These are phyloP conservation scores for Haplographium delicatum DNA, from an alignment of 495 filamentous ascomycete species.

Conservation along the genomic window DNA sequence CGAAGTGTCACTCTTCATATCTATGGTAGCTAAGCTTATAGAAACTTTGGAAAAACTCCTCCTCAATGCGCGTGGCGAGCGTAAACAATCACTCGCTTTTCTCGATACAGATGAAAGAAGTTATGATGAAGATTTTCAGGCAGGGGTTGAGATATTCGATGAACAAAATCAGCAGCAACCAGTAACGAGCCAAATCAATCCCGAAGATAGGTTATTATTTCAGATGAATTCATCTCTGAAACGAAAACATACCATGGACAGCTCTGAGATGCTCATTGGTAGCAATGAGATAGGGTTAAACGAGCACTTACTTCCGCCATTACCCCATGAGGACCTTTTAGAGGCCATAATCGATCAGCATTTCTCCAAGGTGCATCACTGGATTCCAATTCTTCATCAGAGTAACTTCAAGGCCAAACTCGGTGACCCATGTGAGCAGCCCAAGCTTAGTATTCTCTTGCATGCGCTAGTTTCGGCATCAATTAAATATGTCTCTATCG, in stretches of 20 bases:
- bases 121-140: not conserved
- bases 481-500: slow-evolving; percentile 19
- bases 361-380: slow-evolving; percentile 30
- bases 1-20: too few species aligned
- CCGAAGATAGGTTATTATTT: not conserved
- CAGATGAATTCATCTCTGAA: slow-evolving; percentile 2
- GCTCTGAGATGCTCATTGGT: too few species aligned
- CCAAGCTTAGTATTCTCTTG: slow-evolving; percentile 24
- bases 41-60: slow-evolving; percentile 16
- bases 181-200: not conserved
- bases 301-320: not conserved
- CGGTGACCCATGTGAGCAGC: slow-evolving; percentile 14
- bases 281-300: not conserved
- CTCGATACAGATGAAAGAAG: not conserved
- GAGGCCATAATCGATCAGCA: slow-evolving; percentile 27
- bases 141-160: too few species aligned
- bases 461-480: slow-evolving; percentile 30
- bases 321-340: slow-evolving; percentile 15
- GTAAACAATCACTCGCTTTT: not conserved
- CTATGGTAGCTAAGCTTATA: not conserved
- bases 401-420: slow-evolving; percentile 25
- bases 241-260: not conserved
- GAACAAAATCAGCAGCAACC: too few species aligned
- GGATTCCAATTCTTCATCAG: slow-evolving; percentile 36
- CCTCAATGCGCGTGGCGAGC: slow-evolving; percentile 14